Percentiles rank a stretch among this genome's conserved stretches.
Evolutionary conservation across 148 eudicot species (phyloP).

Genomic region (Limonium bicolor): DNA sequence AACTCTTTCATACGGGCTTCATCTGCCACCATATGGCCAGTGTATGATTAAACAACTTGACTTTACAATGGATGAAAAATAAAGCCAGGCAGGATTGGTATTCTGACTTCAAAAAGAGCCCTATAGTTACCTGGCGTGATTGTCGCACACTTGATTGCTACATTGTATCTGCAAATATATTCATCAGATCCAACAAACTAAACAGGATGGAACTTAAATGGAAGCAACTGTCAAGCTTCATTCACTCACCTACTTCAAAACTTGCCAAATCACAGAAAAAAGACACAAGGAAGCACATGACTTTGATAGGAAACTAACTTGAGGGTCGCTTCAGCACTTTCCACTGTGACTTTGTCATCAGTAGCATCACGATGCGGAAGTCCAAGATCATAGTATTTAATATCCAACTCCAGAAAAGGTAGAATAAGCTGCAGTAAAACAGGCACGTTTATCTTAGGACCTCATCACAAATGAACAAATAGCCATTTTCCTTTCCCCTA

Average conservation of each 20-base stretch:
- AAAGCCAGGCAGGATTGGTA: too few species aligned
- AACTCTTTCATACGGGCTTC: constrained; percentile 75
- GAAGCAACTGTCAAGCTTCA: not conserved
- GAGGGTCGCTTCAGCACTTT: constrained; percentile 39
- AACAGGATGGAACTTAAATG: not conserved
- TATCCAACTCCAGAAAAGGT: constrained; percentile 28
- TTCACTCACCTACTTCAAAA: not conserved
- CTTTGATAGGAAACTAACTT: constrained; percentile 20
- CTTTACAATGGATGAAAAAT: not conserved
- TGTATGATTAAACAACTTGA: not conserved
- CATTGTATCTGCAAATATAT: constrained; percentile 58
- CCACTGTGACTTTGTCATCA: constrained; percentile 33
- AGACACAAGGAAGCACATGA: not conserved
- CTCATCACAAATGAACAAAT: not conserved
- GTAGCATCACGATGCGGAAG: constrained; percentile 40
- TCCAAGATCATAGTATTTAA: constrained; percentile 35
- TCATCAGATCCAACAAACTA: not conserved
- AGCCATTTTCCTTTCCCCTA: not conserved
- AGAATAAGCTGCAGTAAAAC: constrained; percentile 17
- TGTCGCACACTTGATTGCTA: constrained; percentile 87
- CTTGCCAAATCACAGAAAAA: not conserved
- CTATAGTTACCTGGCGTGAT: constrained; percentile 85
- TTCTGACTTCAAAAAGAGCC: too few species aligned
- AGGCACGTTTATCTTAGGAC: not conserved
- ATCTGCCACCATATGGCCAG: constrained; percentile 26